Evolutionary conservation across 306 rosid genomes (phyloP).

Genomic region (Castanea sativa): DNA sequence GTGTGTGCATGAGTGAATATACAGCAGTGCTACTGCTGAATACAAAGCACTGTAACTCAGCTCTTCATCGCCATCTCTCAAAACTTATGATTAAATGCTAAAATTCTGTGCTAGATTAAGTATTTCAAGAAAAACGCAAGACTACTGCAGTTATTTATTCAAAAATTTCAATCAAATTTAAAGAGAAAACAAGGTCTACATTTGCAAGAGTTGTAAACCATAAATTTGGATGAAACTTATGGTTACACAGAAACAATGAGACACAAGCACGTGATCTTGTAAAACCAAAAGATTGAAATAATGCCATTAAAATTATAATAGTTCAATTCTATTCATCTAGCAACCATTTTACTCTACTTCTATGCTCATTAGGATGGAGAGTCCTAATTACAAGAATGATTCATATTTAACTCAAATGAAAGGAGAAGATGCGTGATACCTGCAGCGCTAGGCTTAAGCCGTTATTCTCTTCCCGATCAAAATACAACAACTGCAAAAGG

Average conservation of each 20-base stretch:
- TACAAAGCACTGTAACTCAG: background rate
- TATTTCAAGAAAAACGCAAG: background rate
- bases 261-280: background rate
- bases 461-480: slow-evolving; percentile 79
- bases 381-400: background rate
- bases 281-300: background rate
- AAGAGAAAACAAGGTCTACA: background rate
- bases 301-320: background rate
- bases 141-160: background rate
- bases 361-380: background rate
- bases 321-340: background rate
- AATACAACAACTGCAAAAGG: slow-evolving; percentile 67
- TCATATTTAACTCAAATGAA: background rate
- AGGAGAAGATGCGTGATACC: slow-evolving; percentile 48
- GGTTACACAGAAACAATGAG: background rate
- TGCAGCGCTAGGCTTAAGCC: slow-evolving; percentile 95
- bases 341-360: background rate
- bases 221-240: background rate
- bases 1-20: background rate
- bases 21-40: background rate
- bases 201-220: background rate
- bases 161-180: background rate
- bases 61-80: background rate
- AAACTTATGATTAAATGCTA: background rate
- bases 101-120: background rate